These are phyloP conservation scores for Nitzschia sp. DNA, from an alignment of 108 stramenopile genomes.

Conservation along the genomic window DNA sequence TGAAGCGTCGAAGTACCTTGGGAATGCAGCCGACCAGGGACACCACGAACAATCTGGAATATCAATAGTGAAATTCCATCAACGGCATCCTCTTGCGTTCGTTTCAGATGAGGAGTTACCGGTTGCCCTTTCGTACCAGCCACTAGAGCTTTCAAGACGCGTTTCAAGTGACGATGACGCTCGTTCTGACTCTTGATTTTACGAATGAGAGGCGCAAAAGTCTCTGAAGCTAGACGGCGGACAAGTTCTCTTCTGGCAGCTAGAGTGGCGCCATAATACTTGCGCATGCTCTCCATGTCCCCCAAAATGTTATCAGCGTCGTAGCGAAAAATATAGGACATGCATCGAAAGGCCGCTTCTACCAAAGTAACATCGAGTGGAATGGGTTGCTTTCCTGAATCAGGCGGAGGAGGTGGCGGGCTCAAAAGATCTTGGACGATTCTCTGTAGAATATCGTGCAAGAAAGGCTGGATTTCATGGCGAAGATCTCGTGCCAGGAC, in stretches of 20 bases:
- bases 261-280: conserved; percentile 78
- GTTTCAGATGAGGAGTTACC: conserved; percentile 19
- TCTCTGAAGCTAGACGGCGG: conserved; percentile 73
- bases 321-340: conserved; percentile 84
- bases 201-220: conserved; percentile 79
- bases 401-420: conserved; percentile 52
- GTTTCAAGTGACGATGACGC: conserved; percentile 62
- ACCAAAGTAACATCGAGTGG: conserved; percentile 75
- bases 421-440: conserved; percentile 78
- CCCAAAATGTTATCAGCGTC: conserved; percentile 58
- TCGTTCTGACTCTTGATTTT: conserved; percentile 59
- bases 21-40: conserved; percentile 71
- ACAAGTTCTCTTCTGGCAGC: conserved; percentile 71
- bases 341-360: conserved; percentile 76
- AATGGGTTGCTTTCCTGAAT: conserved; percentile 52
- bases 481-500: conserved; percentile 83
- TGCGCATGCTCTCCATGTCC: conserved; percentile 68
- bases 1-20: conserved; percentile 55
- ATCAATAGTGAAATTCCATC: conserved; percentile 79
- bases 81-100: conserved; percentile 61
- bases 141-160: conserved; percentile 69
- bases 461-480: conserved; percentile 78
- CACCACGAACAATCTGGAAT: conserved; percentile 71
- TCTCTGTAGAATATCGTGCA: conserved; percentile 70
- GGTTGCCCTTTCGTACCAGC: conserved; percentile 34